These are phyloP conservation scores for Xylaria sp. DNA, from an alignment of 2,329 filamentous ascomycete genomes.

Conservation along the genomic window DNA sequence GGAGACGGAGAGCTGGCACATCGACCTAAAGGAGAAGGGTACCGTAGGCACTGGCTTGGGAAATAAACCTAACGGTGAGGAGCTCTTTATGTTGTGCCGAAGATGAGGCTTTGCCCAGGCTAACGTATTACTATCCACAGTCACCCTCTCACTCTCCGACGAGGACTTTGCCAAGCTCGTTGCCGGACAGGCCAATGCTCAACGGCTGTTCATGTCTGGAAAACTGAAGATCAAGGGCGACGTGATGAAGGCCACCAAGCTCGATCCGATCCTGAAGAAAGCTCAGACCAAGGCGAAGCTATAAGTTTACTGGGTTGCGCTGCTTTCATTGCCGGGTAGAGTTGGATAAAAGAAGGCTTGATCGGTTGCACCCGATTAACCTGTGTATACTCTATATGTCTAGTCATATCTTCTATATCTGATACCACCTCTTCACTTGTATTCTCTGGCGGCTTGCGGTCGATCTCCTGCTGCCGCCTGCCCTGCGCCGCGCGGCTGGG, in stretches of 20 bases:
- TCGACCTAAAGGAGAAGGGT: constrained; percentile 93
- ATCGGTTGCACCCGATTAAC: constrained; percentile 12
- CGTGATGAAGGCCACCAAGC: constrained; percentile 98
- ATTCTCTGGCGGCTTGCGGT: neutral
- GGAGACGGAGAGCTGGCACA: constrained; percentile 88
- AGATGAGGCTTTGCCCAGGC: constrained; percentile 4
- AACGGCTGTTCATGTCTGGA: constrained; percentile 96
- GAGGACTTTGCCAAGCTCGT: constrained; percentile 88
- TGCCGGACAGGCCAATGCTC: constrained; percentile 89
- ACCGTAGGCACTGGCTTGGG: constrained; percentile 81
- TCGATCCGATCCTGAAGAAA: constrained; percentile 92
- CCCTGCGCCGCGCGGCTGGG: neutral
- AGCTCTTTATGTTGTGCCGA: neutral
- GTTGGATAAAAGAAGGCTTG: constrained; percentile 25
- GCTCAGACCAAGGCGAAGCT: constrained; percentile 86
- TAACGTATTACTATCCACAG: constrained; percentile 56
- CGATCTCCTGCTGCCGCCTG: neutral
- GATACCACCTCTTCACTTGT: constrained; percentile 21
- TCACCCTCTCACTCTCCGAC: constrained; percentile 87
- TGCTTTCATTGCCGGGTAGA: constrained; percentile 5
- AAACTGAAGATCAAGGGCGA: constrained; percentile 99
- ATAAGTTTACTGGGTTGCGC: constrained; percentile 59
- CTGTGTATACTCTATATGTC: constrained; percentile 34
- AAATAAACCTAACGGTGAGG: constrained; percentile 83
- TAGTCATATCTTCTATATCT: constrained; percentile 29